Evolutionary conservation across 331 rosid species (phyloP).

Genomic region (Dryas integrifolia): DNA sequence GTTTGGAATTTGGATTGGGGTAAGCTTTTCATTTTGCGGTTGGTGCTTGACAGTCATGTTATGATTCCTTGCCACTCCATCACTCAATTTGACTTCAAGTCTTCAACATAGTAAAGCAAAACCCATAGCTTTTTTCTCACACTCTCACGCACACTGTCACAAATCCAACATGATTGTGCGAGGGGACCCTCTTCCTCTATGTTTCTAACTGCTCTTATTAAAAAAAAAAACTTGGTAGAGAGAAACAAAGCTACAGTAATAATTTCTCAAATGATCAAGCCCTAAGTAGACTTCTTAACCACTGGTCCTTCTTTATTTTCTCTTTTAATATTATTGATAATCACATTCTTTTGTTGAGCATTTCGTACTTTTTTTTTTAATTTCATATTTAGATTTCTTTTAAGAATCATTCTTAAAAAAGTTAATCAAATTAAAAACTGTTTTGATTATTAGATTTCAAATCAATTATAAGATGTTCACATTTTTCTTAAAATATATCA

Average conservation of each 20-base stretch:
- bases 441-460: too few relatives aligned
- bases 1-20: neutral
- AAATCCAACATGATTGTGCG: neutral
- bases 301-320: conserved; percentile 3
- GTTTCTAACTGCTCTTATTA: conserved; percentile 27
- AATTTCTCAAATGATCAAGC: too few relatives aligned
- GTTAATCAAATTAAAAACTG: too few relatives aligned
- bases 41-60: conserved; percentile 33
- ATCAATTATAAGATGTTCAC: too few relatives aligned
- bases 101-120: conserved; percentile 41
- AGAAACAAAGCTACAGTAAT: neutral
- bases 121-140: conserved; percentile 22
- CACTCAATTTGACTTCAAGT: conserved; percentile 27
- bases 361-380: too few relatives aligned
- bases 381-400: too few relatives aligned
- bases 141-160: neutral
- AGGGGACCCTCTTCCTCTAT: neutral
- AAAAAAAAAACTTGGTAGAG: conserved; percentile 33
- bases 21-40: conserved; percentile 16
- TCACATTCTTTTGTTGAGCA: too few relatives aligned
- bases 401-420: too few relatives aligned
- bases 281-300: conserved; percentile 43
- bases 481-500: too few relatives aligned
- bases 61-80: conserved; percentile 51
- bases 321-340: neutral